Percentiles rank a stretch among this genome's conserved stretches.
phyloP scores from a whole-genome alignment of 345 rosid genomes.

The Salix arbutifolia region DNA sequence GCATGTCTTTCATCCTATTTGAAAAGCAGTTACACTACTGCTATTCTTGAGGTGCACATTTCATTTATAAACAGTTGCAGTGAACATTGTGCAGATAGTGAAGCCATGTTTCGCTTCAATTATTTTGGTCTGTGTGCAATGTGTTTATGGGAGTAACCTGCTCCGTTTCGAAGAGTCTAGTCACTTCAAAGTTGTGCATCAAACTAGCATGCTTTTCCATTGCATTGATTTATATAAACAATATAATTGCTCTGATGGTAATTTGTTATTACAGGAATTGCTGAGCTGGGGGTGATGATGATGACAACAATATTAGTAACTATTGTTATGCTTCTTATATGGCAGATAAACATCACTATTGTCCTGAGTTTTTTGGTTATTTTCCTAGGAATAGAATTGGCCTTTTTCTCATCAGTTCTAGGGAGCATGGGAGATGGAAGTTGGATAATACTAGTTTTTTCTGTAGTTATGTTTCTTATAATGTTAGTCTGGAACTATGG shows the following conservation, averaged over 20 bases:
- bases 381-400: slow-evolving; percentile 80
- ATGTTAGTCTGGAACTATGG: slow-evolving; percentile 97
- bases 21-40: neutral
- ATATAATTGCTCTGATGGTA: slow-evolving; percentile 18
- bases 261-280: slow-evolving; percentile 63
- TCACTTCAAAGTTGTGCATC: neutral
- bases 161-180: neutral
- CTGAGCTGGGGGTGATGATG: slow-evolving; percentile 99
- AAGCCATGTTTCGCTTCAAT: neutral
- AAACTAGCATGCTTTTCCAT: neutral
- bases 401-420: slow-evolving; percentile 82
- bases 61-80: neutral
- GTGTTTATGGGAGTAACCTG: neutral
- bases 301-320: slow-evolving; percentile 91
- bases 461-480: slow-evolving; percentile 75
- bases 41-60: neutral
- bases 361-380: slow-evolving; percentile 61
- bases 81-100: neutral
- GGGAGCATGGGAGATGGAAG: slow-evolving; percentile 82
- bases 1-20: neutral
- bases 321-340: slow-evolving; percentile 94
- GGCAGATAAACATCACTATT: slow-evolving; percentile 88
- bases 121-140: neutral
- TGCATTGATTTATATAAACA: neutral
- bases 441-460: slow-evolving; percentile 90